Evolutionary conservation across 805 yeast genomes (phyloP), one percentile per base, ranked within the genome.

Genomic region (Groenewaldozyma tartarivorans): DNA sequence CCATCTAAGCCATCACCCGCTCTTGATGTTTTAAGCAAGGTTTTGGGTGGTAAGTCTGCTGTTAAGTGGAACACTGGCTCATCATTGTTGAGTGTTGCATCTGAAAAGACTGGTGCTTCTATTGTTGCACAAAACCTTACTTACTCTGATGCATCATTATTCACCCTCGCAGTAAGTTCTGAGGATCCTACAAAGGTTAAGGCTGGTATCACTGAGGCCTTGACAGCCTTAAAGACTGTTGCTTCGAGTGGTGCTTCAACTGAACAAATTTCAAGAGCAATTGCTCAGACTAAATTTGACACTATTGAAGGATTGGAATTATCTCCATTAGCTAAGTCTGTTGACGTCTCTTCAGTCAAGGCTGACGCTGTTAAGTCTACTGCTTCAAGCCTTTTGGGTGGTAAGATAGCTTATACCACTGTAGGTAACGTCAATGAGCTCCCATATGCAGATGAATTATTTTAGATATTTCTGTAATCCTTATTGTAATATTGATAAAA

Each of bases 401-500:
- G 71, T 49, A 77, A 77, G 57, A 79, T 79, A 70, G 86, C 80
- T 69, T 79, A 82, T 58, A 92, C 81, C 50, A 96, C 92, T 48
- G 79, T 85, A 48, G 98, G 97, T 67, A 81, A 86, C 64, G 77
- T 81, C 47, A 80, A 78, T 59, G 77, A 76, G 51, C 77, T 90
- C 68, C 96, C 98, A 57, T 82, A 71, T 64, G 80, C 81, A 56
- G 87, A 82, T 64, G 96, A 92, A 70, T 79, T 90, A 67, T 83
- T 81, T 63, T 24, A 24, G 13, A 24, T 24, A 13, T 24, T 9
- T 9, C 29, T 13, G 29, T 24, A 9, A 24, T 7, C 13, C 29
- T 24, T 24, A 9, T 24, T 7, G 13, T n/a, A n/a, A n/a, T n/a
- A n/a, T n/a, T n/a, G n/a, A n/a, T n/a, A n/a, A n/a, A 24, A 24